Evolutionary conservation across 441 rosid genomes (phyloP), one percentile per base, ranked within the genome.

Genomic region (Bruguiera hainesii): DNA sequence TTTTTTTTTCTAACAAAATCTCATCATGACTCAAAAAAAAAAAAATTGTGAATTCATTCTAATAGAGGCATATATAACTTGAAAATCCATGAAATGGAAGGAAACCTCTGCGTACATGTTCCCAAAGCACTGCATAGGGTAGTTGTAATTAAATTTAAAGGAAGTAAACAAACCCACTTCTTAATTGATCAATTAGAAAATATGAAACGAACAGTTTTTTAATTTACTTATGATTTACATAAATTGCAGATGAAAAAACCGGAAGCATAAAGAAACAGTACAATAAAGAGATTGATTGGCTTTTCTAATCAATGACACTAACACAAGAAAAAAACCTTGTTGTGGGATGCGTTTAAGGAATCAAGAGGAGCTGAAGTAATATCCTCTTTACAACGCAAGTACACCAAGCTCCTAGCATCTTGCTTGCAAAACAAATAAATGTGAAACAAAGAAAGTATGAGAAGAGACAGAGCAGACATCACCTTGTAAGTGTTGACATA

Each of bases 401-500:
- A 65, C 30, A 60, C 18, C 56, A 62, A 61, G 57, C 42, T 61
- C 16, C 26, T 42, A 26, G 60, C 18, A 16, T 71, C 61, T 50
- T 61, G 65, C 4, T 37, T 63, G 21, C 65, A 69, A 1, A 11
- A 6, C 63, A 46, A 72, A 57, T 65, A 66, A 69, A 75, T 33
- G 66, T 72, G 37, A 20, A 78, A 66, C 21, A 62, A 53, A 46
- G 65, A 71, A 64, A 72, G 7, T 2, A 59, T 4, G 18, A 75
- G 62, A 1, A 78, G 67, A 63, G 70, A 78, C 26, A 75, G 30
- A 21, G 33, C 37, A 51, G 69, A 75, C 20, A 63, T 3, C 16
- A 75, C 75, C 62, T 72, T 78, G 0, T 49, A 65, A 0, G 68
- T 56, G 30, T 75, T 75, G 56, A 75, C 69, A n/a, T 52, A 75